phyloP scores from a whole-genome alignment of 495 filamentous ascomycete genomes.

The Aspergillus saccharolyticus region DNA sequence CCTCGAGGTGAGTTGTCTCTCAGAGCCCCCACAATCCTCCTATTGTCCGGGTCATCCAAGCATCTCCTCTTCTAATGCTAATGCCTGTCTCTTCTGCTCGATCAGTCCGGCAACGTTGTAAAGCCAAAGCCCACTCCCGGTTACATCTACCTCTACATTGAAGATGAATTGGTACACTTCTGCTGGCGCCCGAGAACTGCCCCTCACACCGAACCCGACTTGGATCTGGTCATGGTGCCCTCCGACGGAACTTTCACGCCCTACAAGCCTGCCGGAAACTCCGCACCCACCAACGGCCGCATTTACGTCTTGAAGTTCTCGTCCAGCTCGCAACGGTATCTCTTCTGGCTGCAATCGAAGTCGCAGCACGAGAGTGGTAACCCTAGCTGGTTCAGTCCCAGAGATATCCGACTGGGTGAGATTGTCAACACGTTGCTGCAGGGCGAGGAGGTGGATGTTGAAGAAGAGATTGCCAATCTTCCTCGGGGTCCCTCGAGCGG shows the following conservation, averaged over 20 bases:
- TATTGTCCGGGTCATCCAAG: neutral
- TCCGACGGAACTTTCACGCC: slow-evolving; percentile 78
- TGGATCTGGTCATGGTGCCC: slow-evolving; percentile 89
- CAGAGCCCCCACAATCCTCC: neutral
- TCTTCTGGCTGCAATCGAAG: slow-evolving; percentile 96
- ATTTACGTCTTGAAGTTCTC: slow-evolving; percentile 92
- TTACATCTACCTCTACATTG: slow-evolving; percentile 88
- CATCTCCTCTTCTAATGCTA: neutral
- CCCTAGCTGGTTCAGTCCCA: slow-evolving; percentile 68
- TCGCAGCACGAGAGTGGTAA: slow-evolving; percentile 70
- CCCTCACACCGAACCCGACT: slow-evolving; percentile 61
- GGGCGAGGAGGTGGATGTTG: slow-evolving; percentile 85
- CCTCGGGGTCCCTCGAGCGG: slow-evolving; percentile 41
- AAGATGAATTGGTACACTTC: slow-evolving; percentile 94
- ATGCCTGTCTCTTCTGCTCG: neutral
- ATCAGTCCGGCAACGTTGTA: slow-evolving; percentile 59
- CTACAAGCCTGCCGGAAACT: slow-evolving; percentile 58
- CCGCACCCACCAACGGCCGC: slow-evolving; percentile 72
- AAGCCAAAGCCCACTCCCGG: slow-evolving; percentile 66
- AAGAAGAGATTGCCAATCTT: slow-evolving; percentile 65
- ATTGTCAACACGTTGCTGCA: slow-evolving; percentile 79
- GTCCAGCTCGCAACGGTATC: slow-evolving; percentile 83
- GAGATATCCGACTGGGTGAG: slow-evolving; percentile 75
- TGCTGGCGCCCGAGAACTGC: slow-evolving; percentile 79
- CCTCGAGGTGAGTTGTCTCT: slow-evolving; percentile 60